Percentiles rank a stretch among this genome's conserved stretches.
Evolutionary conservation across 805 yeast genomes (phyloP).

Genomic region (Pichia scutulata): DNA sequence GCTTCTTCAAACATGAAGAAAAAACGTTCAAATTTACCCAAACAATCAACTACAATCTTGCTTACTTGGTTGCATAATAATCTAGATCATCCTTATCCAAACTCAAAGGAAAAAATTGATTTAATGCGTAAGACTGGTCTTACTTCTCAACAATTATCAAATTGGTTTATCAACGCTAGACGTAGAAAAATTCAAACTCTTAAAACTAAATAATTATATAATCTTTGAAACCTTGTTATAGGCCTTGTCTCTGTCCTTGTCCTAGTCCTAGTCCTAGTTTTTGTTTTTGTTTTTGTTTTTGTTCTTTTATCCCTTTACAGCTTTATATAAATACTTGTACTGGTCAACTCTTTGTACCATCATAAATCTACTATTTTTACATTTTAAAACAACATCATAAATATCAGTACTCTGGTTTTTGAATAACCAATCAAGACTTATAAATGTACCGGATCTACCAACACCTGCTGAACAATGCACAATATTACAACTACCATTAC

Average conservation of each 20-base stretch:
- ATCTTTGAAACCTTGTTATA: too few species aligned
- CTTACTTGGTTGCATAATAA: conserved; percentile 50
- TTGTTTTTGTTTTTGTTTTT: background rate
- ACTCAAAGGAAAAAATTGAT: conserved; percentile 47
- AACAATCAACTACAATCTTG: conserved; percentile 46
- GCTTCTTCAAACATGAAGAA: conserved; percentile 17
- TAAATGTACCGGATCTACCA: conserved; percentile 49
- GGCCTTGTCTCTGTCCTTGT: background rate
- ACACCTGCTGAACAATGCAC: conserved; percentile 58
- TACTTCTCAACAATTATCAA: conserved; percentile 49
- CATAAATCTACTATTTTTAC: conserved; percentile 41
- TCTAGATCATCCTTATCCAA: conserved; percentile 53
- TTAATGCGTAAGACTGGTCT: conserved; percentile 48
- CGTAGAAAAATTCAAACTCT: conserved; percentile 47
- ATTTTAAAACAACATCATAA: conserved; percentile 34
- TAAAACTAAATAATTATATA: conserved; percentile 27
- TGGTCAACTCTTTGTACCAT: conserved; percentile 52
- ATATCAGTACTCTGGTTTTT: conserved; percentile 18
- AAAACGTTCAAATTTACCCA: conserved; percentile 48
- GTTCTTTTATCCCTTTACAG: conserved; percentile 12
- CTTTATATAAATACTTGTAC: conserved; percentile 41
- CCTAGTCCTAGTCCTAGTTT: too few species aligned
- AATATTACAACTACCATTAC: conserved; percentile 17
- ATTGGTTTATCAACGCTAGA: conserved; percentile 59
- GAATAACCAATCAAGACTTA: conserved; percentile 36